Conservation (phyloP, 2,329 filamentous ascomycete species). For the Xylaria sp. region DNA sequence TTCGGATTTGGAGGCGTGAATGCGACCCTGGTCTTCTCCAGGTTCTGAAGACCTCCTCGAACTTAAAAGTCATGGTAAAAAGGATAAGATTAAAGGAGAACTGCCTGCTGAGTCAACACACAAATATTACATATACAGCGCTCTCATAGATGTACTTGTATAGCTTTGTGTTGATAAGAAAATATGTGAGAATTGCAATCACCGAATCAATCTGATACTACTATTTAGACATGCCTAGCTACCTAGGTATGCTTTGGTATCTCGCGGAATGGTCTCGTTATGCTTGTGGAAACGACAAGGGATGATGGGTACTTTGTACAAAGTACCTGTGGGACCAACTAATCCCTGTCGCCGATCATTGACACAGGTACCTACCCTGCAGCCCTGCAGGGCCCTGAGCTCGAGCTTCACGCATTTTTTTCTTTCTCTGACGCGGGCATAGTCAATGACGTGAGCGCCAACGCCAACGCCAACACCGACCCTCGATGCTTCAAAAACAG, state of each 20-base stretch:
- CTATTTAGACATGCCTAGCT: no score
- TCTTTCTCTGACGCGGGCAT: conserved; percentile 15
- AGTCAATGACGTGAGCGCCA: conserved; percentile 23
- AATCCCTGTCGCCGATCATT: conserved; percentile 23
- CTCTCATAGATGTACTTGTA: no score
- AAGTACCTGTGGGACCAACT: background rate
- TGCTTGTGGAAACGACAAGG: background rate
- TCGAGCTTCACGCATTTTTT: conserved; percentile 7
- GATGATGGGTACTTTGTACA: background rate
- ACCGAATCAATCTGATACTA: background rate
- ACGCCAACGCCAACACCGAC: conserved; percentile 3
- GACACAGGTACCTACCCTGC: conserved; percentile 15
- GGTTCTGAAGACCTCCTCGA: background rate
- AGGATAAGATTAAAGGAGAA: no score
- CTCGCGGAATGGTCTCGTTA: background rate
- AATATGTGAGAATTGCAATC: background rate
- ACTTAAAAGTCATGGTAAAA: no score
- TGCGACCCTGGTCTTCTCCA: conserved; percentile 78
- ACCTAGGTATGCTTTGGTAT: background rate
- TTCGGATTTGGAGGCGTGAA: conserved; percentile 99
- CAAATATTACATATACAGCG: background rate
- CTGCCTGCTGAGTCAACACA: no score
- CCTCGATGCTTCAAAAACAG: conserved; percentile 4
- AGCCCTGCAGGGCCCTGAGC: no score
- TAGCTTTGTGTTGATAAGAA: no score